phyloP scores from a whole-genome alignment of 805 yeast species.

The Zygotorulaspora sp. region DNA sequence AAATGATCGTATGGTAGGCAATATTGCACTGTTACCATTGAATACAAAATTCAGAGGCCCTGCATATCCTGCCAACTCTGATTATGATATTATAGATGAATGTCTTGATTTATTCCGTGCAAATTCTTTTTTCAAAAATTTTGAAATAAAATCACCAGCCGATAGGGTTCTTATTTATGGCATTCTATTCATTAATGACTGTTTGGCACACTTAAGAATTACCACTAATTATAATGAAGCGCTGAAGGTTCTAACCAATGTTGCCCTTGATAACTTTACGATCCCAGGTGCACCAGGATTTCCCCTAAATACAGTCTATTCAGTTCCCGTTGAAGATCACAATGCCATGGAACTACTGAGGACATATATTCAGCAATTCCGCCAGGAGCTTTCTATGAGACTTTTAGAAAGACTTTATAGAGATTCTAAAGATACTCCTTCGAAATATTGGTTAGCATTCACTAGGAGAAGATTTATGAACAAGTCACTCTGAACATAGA shows the following conservation, averaged over 20 bases:
- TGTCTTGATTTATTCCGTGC: constrained; percentile 88
- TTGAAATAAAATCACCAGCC: constrained; percentile 93
- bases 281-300: constrained; percentile 95
- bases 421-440: constrained; percentile 57
- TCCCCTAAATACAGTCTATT: constrained; percentile 76
- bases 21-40: constrained; percentile 79
- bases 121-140: constrained; percentile 92
- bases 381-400: constrained; percentile 87
- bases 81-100: constrained; percentile 91
- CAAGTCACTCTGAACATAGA: constrained; percentile 40
- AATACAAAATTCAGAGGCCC: constrained; percentile 88
- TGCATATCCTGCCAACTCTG: constrained; percentile 68
- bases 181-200: constrained; percentile 80
- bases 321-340: constrained; percentile 64
- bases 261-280: constrained; percentile 81
- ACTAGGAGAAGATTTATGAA: constrained; percentile 95
- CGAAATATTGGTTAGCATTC: constrained; percentile 94
- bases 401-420: constrained; percentile 68
- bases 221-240: constrained; percentile 55
- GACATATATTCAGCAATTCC: constrained; percentile 80
- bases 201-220: constrained; percentile 58
- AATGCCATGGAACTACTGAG: constrained; percentile 76
- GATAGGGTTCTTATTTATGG: constrained; percentile 94
- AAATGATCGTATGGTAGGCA: constrained; percentile 64
- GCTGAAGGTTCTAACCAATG: constrained; percentile 64